Percentiles rank a stretch among this genome's conserved stretches.
phyloP scores from a whole-genome alignment of 768 basidiomycete genomes.

The Butyriboletus loyo region DNA sequence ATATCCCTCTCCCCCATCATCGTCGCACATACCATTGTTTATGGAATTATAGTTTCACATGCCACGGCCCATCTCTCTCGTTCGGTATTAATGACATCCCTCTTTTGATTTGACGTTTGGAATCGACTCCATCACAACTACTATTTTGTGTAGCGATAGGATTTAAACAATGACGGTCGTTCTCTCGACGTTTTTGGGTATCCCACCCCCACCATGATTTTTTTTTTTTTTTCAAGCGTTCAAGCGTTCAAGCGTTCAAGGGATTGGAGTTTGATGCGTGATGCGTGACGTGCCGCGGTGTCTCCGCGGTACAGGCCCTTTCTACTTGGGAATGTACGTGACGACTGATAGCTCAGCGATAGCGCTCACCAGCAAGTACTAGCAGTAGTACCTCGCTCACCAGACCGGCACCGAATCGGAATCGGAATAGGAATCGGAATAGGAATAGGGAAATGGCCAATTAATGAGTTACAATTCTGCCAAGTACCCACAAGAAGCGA shows the following conservation, averaged over 20 bases:
- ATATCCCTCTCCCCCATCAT: background rate
- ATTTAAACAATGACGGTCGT: slow-evolving; percentile 1
- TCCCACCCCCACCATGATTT: too few species aligned
- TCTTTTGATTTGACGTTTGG: background rate
- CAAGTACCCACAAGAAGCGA: too few species aligned
- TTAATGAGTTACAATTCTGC: too few species aligned
- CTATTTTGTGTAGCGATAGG: slow-evolving; percentile 21
- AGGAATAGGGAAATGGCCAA: too few species aligned
- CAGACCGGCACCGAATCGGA: too few species aligned
- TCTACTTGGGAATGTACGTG: too few species aligned
- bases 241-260: background rate
- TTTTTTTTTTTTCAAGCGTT: background rate
- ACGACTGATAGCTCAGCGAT: too few species aligned
- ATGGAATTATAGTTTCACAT: slow-evolving; percentile 10
- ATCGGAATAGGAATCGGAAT: too few species aligned
- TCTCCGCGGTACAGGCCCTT: too few species aligned
- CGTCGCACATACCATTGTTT: slow-evolving; percentile 1
- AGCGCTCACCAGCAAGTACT: too few species aligned
- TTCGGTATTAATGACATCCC: slow-evolving; percentile 5
- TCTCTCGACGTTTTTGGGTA: background rate
- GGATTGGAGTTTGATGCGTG: background rate
- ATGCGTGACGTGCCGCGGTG: too few species aligned
- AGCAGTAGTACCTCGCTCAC: too few species aligned
- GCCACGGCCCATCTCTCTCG: background rate
- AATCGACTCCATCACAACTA: background rate